Evolutionary conservation across 768 basidiomycete genomes (phyloP), one percentile per base, ranked within the genome.

Genomic region (Exidia glandulosa): DNA sequence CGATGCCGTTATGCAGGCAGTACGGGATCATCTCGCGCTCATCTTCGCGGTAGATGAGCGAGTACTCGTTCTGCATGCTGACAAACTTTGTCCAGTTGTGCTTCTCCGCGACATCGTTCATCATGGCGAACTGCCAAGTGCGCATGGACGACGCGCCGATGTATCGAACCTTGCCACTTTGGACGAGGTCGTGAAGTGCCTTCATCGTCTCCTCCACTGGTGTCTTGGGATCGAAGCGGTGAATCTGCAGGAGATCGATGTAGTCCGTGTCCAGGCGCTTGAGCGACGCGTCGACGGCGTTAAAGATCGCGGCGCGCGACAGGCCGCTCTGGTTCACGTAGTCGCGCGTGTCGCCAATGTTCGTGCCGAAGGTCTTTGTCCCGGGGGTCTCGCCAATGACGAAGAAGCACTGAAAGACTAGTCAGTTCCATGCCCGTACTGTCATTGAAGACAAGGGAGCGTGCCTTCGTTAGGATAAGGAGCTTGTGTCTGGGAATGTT

Each of bases 1-100:
- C 80, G 33, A 83, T 78, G 31, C 81, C 81, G 29, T 77, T 74
- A 27, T 54, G 50, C 33, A 30, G 27, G 59, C 50, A 57, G 32
- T 36, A 47, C 16, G 59, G 61, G 31, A 48, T 60, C 50, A 62
- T 56, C 56, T 62, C 61, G 34, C 55, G 59, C 54, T 63, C 71
- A 58, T 74, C 72, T 62, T 74, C 72, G 45, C 73, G 61, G 61
- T 74, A 74, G 45, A 70, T 63, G 2, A 69, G 67, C 36, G 59
- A 66, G 61, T 74, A 69, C 56, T 66, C 66, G 60, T 74, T 73
- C 65, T 74, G 73, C 72, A 74, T 73, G 30, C 68, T 66, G 64
- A 73, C 70, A 64, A 74, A 74, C 19, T 67, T 67, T 1, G 71
- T 71, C 27, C 71, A 64, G 25, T 63, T 63, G 56, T 62, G 61